phyloP scores from a whole-genome alignment of 2,329 filamentous ascomycete genomes.

The Monosporascus sp. region DNA sequence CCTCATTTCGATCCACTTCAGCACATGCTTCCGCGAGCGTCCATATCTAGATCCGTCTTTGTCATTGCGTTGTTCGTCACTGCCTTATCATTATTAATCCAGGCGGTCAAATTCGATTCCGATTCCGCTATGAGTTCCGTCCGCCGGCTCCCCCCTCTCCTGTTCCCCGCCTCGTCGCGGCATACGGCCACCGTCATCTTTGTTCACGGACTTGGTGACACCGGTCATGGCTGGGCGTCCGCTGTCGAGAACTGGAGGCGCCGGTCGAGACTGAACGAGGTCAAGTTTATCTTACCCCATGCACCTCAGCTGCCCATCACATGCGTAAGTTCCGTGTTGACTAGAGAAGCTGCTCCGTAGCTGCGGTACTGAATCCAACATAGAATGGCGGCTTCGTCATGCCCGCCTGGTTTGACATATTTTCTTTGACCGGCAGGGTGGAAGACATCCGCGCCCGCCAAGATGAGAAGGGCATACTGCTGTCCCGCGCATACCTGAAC shows the following conservation, averaged over 20 bases:
- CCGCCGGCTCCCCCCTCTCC: constrained; percentile 21
- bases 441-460: constrained; percentile 29
- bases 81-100: background rate
- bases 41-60: background rate
- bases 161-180: constrained; percentile 29
- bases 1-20: background rate
- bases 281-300: constrained; percentile 91
- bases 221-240: constrained; percentile 70
- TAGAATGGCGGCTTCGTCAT: constrained; percentile 73
- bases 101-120: background rate
- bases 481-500: constrained; percentile 71
- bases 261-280: constrained; percentile 74
- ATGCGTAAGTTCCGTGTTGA: constrained; percentile 47
- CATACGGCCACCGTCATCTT: constrained; percentile 97
- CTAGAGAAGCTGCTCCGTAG: background rate
- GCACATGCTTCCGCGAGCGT: background rate
- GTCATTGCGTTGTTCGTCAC: background rate
- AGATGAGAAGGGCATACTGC: constrained; percentile 67
- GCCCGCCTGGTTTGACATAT: constrained; percentile 84
- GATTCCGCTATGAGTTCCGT: constrained; percentile 17
- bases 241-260: constrained; percentile 84
- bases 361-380: background rate
- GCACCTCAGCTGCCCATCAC: constrained; percentile 84
- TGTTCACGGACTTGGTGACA: constrained; percentile 86
- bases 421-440: constrained; percentile 19